Evolutionary conservation across 805 yeast genomes (phyloP).

Genomic region (Cyberlindnera euphorbiiphila): DNA sequence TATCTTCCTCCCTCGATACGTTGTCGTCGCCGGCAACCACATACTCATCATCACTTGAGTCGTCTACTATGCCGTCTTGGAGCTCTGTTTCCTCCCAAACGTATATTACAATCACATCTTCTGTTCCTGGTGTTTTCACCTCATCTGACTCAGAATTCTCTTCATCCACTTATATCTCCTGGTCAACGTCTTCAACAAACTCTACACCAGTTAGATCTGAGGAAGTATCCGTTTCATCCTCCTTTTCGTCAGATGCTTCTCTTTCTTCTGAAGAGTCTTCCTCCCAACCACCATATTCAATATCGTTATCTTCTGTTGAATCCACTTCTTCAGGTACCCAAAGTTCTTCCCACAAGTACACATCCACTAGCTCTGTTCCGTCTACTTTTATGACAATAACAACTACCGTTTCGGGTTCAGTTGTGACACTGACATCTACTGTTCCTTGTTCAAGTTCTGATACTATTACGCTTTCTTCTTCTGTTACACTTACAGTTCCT

Average conservation of each 20-base stretch:
- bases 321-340: background rate
- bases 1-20: too few relatives aligned
- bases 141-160: too few relatives aligned
- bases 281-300: too few relatives aligned
- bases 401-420: background rate
- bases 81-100: too few relatives aligned
- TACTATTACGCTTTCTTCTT: background rate
- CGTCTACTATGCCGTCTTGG: too few relatives aligned
- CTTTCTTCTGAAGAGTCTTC: background rate
- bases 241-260: too few relatives aligned
- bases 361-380: background rate
- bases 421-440: background rate
- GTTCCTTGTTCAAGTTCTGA: background rate
- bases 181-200: background rate
- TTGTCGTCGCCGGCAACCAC: too few relatives aligned
- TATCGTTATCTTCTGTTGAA: slow-evolving; percentile 1
- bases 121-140: too few relatives aligned
- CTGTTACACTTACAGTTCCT: background rate
- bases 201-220: background rate
- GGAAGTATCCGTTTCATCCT: background rate
- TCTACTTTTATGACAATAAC: background rate
- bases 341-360: too few relatives aligned
- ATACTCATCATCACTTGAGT: too few relatives aligned
- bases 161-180: too few relatives aligned
- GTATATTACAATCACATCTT: too few relatives aligned